Base-by-base conservation (phyloP, 108 stramenopile species). In the Seminavis robusta region DNA sequence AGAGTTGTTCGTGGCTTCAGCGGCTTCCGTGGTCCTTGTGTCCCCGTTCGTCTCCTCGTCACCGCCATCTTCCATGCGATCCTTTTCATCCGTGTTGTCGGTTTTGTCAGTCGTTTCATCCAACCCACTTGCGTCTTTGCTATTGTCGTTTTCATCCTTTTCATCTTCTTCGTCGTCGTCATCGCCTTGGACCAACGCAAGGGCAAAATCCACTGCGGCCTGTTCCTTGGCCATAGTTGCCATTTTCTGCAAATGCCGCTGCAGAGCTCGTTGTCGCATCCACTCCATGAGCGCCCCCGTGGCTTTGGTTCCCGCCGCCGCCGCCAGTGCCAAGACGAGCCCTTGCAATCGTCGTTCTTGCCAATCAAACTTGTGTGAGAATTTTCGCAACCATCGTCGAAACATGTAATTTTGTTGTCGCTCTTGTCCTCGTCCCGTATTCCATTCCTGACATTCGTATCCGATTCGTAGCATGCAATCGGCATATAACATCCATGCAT, bases 401-500 rank as follows among this genome's bases (percentile, higher is more conserved):
- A 86, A 82, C 85, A 83, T 87, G 52, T 87, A 79, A 50, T 76
- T 88, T 28, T 76, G 64, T 33, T 83, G 77, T 13, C 48, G 62
- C 31, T 56, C 51, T 17, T 59, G 46, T n/a, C 73, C 77, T 31
- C 20, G 19, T 5, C 52, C 57, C 16, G 64, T 47, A 53, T 82
- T 86, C 86, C 86, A 92, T 51, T 79, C 70, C 9, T 67, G 60
- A 39, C 90, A 92, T 67, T 88, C 91, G 39, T 71, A 81, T 3
- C 91, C 91, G 23, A 92, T 77, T 24, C 64, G 76, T 37, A 92
- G 62, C 91, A 92, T 92, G 39, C 89, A 71, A 52, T 89, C 87
- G 7, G 87, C 77, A 63, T 92, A 92, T 1, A 92, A 65, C 24
- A 86, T 40, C 87, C 87, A 92, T 25, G 72, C 81, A 31, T 67